These are phyloP conservation scores for Carallia brachiata DNA, from an alignment of 345 rosid species.

Conservation along the genomic window DNA sequence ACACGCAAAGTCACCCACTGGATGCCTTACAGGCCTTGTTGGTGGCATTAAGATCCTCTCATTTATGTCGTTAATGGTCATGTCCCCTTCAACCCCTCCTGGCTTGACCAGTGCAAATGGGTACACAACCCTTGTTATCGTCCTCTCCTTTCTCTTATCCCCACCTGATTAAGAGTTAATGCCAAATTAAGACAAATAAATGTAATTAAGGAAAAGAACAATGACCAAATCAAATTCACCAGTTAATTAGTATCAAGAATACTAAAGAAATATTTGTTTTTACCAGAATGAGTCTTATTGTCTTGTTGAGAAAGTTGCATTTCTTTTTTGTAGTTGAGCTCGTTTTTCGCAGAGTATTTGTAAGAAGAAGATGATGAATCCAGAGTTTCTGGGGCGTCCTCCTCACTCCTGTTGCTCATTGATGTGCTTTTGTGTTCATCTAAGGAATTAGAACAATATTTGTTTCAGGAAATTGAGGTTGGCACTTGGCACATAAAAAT, in stretches of 20 bases:
- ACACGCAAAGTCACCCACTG: slow-evolving; percentile 90
- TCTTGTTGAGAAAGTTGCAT: slow-evolving; percentile 11
- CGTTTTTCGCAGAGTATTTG: slow-evolving; percentile 31
- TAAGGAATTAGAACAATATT: slow-evolving; percentile 1
- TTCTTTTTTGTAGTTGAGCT: slow-evolving; percentile 24
- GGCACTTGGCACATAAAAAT: not conserved
- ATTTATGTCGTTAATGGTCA: slow-evolving; percentile 81
- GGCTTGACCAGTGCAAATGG: slow-evolving; percentile 98
- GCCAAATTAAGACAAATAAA: not conserved
- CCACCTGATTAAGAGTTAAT: not conserved
- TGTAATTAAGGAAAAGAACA: too few relatives aligned
- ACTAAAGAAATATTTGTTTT: too few relatives aligned
- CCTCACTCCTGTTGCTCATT: slow-evolving; percentile 38
- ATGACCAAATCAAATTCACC: too few relatives aligned
- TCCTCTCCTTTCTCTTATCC: slow-evolving; percentile 40
- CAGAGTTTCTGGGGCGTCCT: slow-evolving; percentile 25
- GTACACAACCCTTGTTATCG: slow-evolving; percentile 57
- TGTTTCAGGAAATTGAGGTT: not conserved
- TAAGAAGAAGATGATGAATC: slow-evolving; percentile 41
- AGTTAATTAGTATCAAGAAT: too few relatives aligned
- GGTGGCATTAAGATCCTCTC: slow-evolving; percentile 81
- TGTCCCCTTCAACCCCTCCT: slow-evolving; percentile 76
- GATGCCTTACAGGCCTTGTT: slow-evolving; percentile 82
- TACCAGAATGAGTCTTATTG: slow-evolving; percentile 29
- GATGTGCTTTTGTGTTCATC: slow-evolving; percentile 44